Evolutionary conservation across 2,329 filamentous ascomycete species (phyloP), one percentile per base, ranked within the genome.

Genomic region (Sclerotinia subarctica): DNA sequence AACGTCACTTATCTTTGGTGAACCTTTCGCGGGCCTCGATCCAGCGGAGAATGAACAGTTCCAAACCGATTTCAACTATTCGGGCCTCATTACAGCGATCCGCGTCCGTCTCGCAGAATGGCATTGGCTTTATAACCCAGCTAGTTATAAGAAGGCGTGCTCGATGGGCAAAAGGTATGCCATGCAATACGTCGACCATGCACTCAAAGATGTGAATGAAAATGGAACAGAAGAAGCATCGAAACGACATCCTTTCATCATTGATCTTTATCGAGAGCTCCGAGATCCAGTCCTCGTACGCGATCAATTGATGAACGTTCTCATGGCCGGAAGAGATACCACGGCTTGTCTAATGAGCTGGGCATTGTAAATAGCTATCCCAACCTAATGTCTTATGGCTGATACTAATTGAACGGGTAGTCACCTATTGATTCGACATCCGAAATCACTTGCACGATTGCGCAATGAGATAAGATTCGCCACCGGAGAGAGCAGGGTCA

Each of bases 1-100:
- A 0, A 88, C 85, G 0, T 83, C 83, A 52, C 83, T 88, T 68
- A 77, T 88, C 3, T 86, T 88, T 63, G 86, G 86, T 19, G 78
- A 83, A 53, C 29, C 51, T 53, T 24, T 53, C 17, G 24, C 17
- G 2, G 49, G 26, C 49, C 44, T 63, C 19, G 29, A 29, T 19
- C 29, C 51, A 3, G 24, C 51, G 10, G 51, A 53, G 17, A 53
- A 53, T 10, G 51, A 53, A 53, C 51, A 53, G 19, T 53, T 53
- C 29, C 24, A 24, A 53, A 26, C 15, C 15, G 51, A 24, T 19
- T 53, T 53, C 24, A 53, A 53, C 29, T 15, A 24, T 29, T 24
- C 51, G 29, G 24, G 29, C 26, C 24, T 29, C 46, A 32, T 52
- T 5, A 32, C 47, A 32, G 60, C 47, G 21, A 64, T 52, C 46